Evolutionary conservation across 305 asterid genomes (phyloP), one percentile per base, ranked within the genome.

Genomic region (Solanum aculeatissimum): DNA sequence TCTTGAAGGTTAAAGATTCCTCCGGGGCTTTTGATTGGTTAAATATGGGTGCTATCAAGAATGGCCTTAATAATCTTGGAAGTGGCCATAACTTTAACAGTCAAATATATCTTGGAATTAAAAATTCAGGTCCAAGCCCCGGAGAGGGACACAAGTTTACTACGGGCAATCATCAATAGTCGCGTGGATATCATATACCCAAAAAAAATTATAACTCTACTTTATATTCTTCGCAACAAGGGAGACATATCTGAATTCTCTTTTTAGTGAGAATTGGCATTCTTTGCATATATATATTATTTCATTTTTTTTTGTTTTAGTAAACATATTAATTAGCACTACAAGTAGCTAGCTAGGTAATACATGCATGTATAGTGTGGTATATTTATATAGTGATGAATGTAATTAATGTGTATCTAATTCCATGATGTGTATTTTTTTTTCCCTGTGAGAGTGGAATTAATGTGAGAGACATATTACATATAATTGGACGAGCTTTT

Each of bases 121-220:
- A 89, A 55, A 75, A 85, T 4, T 86, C 88, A n/a, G 90, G 89
- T 57, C 90, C 90, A 58, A 88, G 87, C 74, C 88, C 87, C 6
- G 88, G 88, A 3, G 80, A 49, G 9, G 84, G 84, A 55, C 84
- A 81, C 84, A 15, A 21, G 57, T 45, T 42, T 62, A 84, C 58
- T 16, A 51, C 83, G 11, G 83, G 29, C 6, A 54, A 40, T 84
- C 86, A 74, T 47, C 60, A 47, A 74, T 74, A 74, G 23, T 45
- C 4, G 1, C 5, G 0, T 32, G 35, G 5, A 32, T 35, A 35
- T 5, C 7, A 35, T 6, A 35, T 35, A 5, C 5, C 5, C 2
- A 1, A 35, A 35, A 4, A 1, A 35, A 35, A 18, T 47, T 68
- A 29, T 14, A 29, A 65, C 71, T 29, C 8, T 15, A 23, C 4